A percentile compares a stretch with the other conserved stretches of the same genome.
phyloP scores from a whole-genome alignment of 129 eudicot species.

The Flaveria linearis region DNA sequence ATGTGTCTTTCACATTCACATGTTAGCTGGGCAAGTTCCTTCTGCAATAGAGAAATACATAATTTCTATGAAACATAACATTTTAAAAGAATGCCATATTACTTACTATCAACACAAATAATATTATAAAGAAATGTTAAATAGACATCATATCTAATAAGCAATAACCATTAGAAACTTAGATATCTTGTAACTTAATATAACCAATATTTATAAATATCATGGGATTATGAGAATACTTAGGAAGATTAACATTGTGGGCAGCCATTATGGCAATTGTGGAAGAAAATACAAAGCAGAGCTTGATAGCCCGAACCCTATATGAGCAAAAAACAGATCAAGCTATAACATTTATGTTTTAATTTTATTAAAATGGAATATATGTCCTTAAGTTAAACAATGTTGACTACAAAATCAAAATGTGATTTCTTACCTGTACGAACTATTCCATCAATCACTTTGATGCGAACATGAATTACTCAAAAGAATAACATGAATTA shows the following conservation, averaged over 20 bases:
- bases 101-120: too few species aligned
- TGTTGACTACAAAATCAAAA: background rate
- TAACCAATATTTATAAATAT: background rate
- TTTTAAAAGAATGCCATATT: background rate
- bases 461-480: too few species aligned
- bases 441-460: conserved; percentile 83
- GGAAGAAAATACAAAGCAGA: conserved; percentile 97
- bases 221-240: conserved; percentile 39
- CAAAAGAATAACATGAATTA: too few species aligned
- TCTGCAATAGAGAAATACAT: conserved; percentile 39
- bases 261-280: conserved; percentile 98
- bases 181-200: background rate
- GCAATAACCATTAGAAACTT: background rate
- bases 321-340: conserved; percentile 8
- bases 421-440: conserved; percentile 66
- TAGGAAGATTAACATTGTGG: conserved; percentile 56
- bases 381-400: background rate
- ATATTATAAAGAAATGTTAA: background rate
- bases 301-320: conserved; percentile 95
- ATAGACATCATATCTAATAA: background rate
- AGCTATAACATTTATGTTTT: background rate
- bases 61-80: conserved; percentile 4
- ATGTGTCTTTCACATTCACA: conserved; percentile 97
- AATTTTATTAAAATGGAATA: background rate
- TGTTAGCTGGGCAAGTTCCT: conserved; percentile 86